Evolutionary conservation across 345 rosid species (phyloP).

Genomic region (Rhodamnia rubescens): DNA sequence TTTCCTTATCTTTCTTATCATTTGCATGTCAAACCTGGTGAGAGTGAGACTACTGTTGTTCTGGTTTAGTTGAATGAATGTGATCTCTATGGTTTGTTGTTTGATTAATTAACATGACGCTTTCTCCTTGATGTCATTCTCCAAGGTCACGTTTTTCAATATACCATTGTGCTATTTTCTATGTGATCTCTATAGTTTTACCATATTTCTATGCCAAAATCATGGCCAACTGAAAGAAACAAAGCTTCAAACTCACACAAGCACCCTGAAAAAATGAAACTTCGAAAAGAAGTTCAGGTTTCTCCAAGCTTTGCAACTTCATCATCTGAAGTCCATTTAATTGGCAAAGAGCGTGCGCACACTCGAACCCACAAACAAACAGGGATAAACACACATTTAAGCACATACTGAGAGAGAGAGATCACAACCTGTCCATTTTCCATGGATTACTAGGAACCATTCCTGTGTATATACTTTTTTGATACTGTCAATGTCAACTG

Average conservation of each 20-base stretch:
- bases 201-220: not conserved
- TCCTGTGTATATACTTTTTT: not conserved
- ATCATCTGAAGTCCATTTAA: not conserved
- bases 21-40: not conserved
- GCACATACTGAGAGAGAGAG: not conserved
- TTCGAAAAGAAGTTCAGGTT: not conserved
- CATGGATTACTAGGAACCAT: not conserved
- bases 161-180: not conserved
- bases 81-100: not conserved
- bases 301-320: not conserved
- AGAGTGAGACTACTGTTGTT: not conserved
- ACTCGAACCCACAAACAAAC: not conserved
- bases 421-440: not conserved
- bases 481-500: not conserved
- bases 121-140: not conserved
- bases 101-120: not conserved
- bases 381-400: not conserved
- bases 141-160: not conserved
- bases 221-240: not conserved
- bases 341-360: not conserved
- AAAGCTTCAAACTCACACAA: not conserved
- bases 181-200: not conserved
- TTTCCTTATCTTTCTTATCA: not conserved
- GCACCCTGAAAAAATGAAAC: not conserved
- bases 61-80: not conserved